phyloP scores from a whole-genome alignment of 257 asterid species.

The Plantago major region DNA sequence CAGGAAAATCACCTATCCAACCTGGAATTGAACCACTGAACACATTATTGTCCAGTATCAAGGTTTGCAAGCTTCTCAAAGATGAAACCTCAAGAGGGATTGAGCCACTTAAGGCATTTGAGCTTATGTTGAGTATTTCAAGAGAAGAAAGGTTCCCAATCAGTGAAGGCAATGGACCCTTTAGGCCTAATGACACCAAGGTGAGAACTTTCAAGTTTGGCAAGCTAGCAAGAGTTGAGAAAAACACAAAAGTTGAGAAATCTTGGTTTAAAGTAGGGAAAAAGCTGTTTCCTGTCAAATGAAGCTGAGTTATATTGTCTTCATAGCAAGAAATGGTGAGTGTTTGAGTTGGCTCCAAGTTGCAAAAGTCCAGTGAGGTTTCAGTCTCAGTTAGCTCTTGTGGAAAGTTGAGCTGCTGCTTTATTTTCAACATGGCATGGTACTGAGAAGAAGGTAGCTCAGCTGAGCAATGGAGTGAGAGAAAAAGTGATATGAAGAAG shows the following conservation, averaged over 20 bases:
- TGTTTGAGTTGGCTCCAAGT: conserved; percentile 41
- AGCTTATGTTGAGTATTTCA: conserved; percentile 70
- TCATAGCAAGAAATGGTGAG: conserved; percentile 71
- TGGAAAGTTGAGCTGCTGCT: conserved; percentile 64
- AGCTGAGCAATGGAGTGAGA: conserved; percentile 36
- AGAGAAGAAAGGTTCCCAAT: conserved; percentile 49
- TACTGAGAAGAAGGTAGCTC: conserved; percentile 53
- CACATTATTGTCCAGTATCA: conserved; percentile 56
- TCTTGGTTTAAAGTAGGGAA: conserved; percentile 39
- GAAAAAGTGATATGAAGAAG: conserved; percentile 23
- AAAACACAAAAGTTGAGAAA: conserved; percentile 41
- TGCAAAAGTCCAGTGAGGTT: conserved; percentile 46
- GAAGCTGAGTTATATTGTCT: conserved; percentile 73
- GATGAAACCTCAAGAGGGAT: conserved; percentile 55
- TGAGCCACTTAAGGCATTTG: conserved; percentile 51
- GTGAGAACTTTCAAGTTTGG: conserved; percentile 71
- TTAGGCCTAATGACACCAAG: conserved; percentile 59
- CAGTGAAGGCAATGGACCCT: conserved; percentile 60
- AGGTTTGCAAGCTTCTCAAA: conserved; percentile 56
- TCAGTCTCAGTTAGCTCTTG: conserved; percentile 50
- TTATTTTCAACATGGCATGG: conserved; percentile 45
- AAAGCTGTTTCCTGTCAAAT: conserved; percentile 43
- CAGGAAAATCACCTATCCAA: conserved; percentile 43
- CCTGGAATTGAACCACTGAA: conserved; percentile 56
- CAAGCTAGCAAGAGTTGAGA: conserved; percentile 47